Conservation (phyloP, 2,329 filamentous ascomycete genomes). For the Tolypocladium ophioglossoides region DNA sequence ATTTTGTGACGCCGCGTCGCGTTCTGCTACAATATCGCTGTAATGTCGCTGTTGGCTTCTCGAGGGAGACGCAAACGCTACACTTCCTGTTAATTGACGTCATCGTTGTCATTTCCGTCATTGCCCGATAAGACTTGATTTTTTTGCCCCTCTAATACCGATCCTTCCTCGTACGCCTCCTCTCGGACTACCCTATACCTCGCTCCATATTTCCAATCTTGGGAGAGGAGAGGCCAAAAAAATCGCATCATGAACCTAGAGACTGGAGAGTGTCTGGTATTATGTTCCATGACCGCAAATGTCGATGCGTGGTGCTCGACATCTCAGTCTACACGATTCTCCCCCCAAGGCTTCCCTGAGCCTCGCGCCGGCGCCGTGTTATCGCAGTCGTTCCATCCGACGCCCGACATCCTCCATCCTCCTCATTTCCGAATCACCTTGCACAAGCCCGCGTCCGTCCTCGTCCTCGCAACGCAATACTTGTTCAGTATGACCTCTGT, state of each 20-base stretch:
- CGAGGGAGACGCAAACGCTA: not conserved
- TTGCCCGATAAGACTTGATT: not conserved
- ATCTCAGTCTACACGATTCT: not conserved
- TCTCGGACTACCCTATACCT: too few species aligned
- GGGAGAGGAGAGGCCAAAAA: not conserved
- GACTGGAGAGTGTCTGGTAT: not conserved
- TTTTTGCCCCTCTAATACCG: not conserved
- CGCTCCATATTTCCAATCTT: not conserved
- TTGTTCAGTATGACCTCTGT: constrained; percentile 7
- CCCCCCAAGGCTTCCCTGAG: too few species aligned
- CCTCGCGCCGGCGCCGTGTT: not conserved
- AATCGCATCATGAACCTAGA: not conserved
- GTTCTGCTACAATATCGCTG: not conserved
- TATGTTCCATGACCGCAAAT: too few species aligned
- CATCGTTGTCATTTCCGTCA: not conserved
- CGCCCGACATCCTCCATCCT: too few species aligned
- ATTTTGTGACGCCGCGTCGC: not conserved
- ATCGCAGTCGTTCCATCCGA: not conserved
- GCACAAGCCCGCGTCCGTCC: not conserved
- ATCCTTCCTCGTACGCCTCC: too few species aligned
- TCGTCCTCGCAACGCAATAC: not conserved
- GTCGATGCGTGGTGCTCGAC: not conserved
- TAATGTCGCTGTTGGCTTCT: too few species aligned
- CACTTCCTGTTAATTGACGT: not conserved
- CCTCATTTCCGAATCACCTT: too few species aligned